Base-by-base conservation (phyloP, 2,329 filamentous ascomycete species). In the Colletotrichum magnum region DNA sequence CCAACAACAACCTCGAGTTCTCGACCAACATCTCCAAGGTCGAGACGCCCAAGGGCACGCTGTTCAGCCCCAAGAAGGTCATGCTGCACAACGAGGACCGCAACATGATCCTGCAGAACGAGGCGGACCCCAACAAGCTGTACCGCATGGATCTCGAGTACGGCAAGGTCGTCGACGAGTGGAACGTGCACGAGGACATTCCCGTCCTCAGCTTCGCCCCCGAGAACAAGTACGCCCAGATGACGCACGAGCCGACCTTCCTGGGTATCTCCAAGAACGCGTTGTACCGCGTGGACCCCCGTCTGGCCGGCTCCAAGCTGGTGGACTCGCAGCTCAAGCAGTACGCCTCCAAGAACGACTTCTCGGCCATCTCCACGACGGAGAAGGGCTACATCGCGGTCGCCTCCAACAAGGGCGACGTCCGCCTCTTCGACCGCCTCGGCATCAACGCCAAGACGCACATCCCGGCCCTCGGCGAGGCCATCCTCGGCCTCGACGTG, bases 71-170 rank as follows among this genome's bases (percentile, higher is more conserved):
- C 6, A 97, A 94, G 83, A 99, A 97, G 84, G 94, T 97, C 76
- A 98, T 98, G 95, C 86, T 98, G 56, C 95, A 98, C 77, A 92
- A 93, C 36, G 94, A 96, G 79, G 95, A 98, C 81, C 88, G 90
- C 53, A 94, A 97, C 77, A 91, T 98, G 88, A 93, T 98, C 70
- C 81, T 98, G 67, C 95, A 98, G 79, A 95, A 97, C 74, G 86
- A 87, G 57, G 79, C 91, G 59, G 92, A 98, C 73, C 94, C 95
- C 1, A 95, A 97, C 83, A 94, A 94, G 59, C 87, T 99, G 1
- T 99, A 95, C 79, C 93, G 94, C 53, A 98, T 99, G 96, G 96
- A 99, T 82, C 87, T 99, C 52, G 95, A 99, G 80, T 97, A 97
- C 74, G 96, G 96, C 73, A 98, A 98, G 83, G 93, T 99, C 43